A percentile compares a stretch with the other conserved stretches of the same genome.
These are phyloP conservation scores for Prunus armeniaca DNA, from an alignment of 306 rosid genomes.

Conservation along the genomic window DNA sequence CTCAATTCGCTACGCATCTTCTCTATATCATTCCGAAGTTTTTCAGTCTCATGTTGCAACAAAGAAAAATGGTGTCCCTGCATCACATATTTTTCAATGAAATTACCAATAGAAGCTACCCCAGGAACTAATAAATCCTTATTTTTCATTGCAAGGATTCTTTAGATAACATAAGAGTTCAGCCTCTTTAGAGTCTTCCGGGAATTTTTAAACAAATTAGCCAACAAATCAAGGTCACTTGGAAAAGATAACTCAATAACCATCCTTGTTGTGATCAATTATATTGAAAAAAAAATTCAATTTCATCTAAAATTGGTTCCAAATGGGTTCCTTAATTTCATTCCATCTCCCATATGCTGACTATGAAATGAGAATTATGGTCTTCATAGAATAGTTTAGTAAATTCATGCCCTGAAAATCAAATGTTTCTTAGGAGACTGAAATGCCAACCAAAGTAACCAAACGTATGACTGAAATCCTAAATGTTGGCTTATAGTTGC, in stretches of 20 bases:
- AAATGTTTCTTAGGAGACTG: not conserved
- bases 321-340: not conserved
- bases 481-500: not conserved
- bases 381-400: not conserved
- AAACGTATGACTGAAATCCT: not conserved
- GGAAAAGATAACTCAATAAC: not conserved
- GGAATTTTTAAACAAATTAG: not conserved
- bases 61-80: conserved; percentile 92
- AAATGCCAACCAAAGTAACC: not conserved
- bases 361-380: not conserved
- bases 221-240: not conserved
- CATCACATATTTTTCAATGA: conserved; percentile 21
- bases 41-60: conserved; percentile 91
- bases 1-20: conserved; percentile 94
- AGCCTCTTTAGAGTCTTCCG: not conserved
- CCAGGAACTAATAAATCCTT: conserved; percentile 15
- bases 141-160: conserved; percentile 1
- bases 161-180: not conserved
- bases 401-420: not conserved
- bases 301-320: not conserved
- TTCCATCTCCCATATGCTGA: not conserved
- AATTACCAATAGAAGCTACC: conserved; percentile 6
- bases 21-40: conserved; percentile 81
- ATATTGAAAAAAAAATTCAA: not conserved
- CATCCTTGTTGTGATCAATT: not conserved